Percentiles rank a stretch among this genome's conserved stretches.
Conservation (phyloP, 805 yeast species). For the Kodamaea leandrae region DNA sequence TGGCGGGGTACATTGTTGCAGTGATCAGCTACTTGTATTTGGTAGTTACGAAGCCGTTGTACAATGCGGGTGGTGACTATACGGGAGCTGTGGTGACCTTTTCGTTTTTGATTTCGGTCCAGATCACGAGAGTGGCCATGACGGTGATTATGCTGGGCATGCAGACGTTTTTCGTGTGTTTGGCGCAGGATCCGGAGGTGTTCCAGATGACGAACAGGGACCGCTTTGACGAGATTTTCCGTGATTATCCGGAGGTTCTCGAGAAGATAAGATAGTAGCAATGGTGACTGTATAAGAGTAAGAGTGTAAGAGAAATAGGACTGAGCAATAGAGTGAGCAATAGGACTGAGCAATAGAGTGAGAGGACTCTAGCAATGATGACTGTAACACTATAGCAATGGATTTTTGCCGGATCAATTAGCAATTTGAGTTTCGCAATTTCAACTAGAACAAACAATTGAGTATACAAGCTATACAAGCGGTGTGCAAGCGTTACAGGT, state of each 20-base stretch:
- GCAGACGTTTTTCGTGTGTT: conserved; percentile 78
- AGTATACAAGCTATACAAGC: too few species aligned
- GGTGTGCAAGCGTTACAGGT: too few species aligned
- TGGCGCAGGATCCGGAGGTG: conserved; percentile 82
- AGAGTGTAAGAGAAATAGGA: too few species aligned
- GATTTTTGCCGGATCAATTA: too few species aligned
- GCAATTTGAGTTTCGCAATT: too few species aligned
- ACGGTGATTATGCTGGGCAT: conserved; percentile 79
- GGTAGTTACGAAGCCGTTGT: conserved; percentile 63
- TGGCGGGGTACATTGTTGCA: conserved; percentile 62
- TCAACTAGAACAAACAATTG: too few species aligned
- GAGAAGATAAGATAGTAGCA: conserved; percentile 46
- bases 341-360: too few species aligned
- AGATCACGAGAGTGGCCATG: conserved; percentile 68
- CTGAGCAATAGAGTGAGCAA: too few species aligned
- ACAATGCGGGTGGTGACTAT: conserved; percentile 56
- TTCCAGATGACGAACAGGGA: conserved; percentile 70
- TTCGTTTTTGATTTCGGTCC: conserved; percentile 68
- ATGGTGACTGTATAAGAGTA: too few species aligned
- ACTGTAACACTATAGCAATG: too few species aligned
- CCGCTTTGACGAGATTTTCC: conserved; percentile 59
- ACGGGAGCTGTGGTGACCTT: conserved; percentile 75
- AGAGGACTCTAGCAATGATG: too few species aligned
- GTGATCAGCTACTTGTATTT: conserved; percentile 65
- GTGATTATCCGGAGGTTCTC: conserved; percentile 67